Evolutionary conservation across 805 yeast genomes (phyloP).

Genomic region (Cyberlindnera veronae): DNA sequence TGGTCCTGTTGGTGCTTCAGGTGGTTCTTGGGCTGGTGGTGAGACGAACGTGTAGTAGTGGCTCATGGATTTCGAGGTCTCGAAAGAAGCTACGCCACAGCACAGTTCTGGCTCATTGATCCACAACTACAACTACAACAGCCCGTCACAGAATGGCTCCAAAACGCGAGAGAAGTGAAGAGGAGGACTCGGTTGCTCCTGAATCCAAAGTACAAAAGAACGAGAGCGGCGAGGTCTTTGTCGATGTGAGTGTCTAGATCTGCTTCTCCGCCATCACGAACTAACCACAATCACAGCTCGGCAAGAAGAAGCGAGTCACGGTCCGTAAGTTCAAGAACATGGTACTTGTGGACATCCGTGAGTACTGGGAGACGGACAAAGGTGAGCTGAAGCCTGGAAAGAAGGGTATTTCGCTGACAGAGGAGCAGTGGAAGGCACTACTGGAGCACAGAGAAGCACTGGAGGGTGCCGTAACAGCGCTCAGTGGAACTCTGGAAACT

Average conservation of each 20-base stretch:
- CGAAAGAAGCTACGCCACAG: no score
- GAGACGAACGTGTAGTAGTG: no score
- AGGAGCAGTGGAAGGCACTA: conserved; percentile 50
- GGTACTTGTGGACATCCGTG: conserved; percentile 78
- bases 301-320: conserved; percentile 63
- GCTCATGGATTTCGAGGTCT: no score
- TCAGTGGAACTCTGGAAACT: conserved; percentile 31
- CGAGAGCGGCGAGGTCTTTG: conserved; percentile 10
- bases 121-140: not conserved
- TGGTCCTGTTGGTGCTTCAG: not conserved
- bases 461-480: conserved; percentile 44
- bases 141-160: conserved; percentile 1
- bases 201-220: not conserved
- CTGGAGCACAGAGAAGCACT: conserved; percentile 45
- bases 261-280: conserved; percentile 1
- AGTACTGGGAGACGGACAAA: conserved; percentile 63
- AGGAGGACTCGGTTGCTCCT: not conserved
- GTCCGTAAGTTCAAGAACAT: conserved; percentile 68
- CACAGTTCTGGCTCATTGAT: no score
- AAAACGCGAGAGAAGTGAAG: conserved; percentile 2
- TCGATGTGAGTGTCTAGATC: conserved; percentile 12
- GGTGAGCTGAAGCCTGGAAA: conserved; percentile 76
- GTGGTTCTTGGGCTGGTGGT: not conserved
- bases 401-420: conserved; percentile 65
- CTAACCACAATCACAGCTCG: conserved; percentile 34